Percentiles rank a stretch among this genome's conserved stretches.
phyloP scores from a whole-genome alignment of 192 early-diverging fungal genomes.

The Umbelopsis isabellina region DNA sequence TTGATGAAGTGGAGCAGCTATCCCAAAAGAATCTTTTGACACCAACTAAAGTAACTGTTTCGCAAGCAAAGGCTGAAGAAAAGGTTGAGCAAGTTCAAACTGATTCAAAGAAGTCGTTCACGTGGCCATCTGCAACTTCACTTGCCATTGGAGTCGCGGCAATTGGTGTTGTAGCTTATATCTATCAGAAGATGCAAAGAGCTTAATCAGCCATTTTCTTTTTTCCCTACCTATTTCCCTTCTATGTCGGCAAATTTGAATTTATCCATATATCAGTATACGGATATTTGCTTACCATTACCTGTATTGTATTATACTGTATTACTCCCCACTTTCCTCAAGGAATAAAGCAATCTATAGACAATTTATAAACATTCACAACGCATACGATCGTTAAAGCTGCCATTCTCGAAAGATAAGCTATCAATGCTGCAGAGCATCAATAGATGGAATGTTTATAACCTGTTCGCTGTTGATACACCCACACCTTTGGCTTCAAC shows the following conservation, averaged over 20 bases:
- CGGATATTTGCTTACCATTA: background rate
- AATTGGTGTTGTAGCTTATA: constrained; percentile 22
- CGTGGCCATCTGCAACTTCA: background rate
- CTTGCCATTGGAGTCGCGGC: constrained; percentile 4
- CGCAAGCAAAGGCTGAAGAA: background rate
- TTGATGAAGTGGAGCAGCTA: constrained; percentile 36
- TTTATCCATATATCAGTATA: too few species aligned
- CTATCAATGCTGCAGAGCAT: too few species aligned
- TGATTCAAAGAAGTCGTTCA: background rate
- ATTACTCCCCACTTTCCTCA: constrained; percentile 1
- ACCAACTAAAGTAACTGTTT: background rate
- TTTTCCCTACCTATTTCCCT: background rate
- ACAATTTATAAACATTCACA: background rate
- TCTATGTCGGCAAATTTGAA: background rate
- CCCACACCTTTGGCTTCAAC: too few species aligned
- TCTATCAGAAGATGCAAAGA: constrained; percentile 22
- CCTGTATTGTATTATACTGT: constrained; percentile 9
- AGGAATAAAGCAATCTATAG: background rate
- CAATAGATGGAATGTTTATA: too few species aligned
- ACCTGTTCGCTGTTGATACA: too few species aligned
- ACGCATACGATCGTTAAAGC: too few species aligned
- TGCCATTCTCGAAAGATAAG: too few species aligned
- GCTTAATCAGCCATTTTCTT: background rate
- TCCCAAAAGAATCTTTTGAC: constrained; percentile 26
- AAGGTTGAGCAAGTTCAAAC: background rate